These are phyloP conservation scores for Geosmithia morbida DNA, from an alignment of 2,329 filamentous ascomycete species.

Conservation along the genomic window DNA sequence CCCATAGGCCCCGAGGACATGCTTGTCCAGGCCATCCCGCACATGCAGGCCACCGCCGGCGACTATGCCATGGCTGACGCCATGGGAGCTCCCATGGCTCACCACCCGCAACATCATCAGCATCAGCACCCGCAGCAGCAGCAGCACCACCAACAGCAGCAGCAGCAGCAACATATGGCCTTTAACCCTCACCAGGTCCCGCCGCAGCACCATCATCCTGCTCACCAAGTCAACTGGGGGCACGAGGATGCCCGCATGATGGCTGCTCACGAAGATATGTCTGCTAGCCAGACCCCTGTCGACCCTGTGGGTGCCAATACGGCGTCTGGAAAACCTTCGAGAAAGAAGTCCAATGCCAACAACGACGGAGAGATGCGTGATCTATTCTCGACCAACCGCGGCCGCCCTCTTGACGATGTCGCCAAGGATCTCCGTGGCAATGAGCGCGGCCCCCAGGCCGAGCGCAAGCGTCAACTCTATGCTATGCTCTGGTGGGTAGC, in stretches of 20 bases:
- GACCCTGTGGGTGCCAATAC: conserved; percentile 16
- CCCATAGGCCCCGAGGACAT: conserved; percentile 44
- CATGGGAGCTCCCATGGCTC: conserved; percentile 22
- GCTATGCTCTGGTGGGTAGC: conserved; percentile 68
- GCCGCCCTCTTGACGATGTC: conserved; percentile 54
- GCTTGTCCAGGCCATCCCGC: conserved; percentile 41
- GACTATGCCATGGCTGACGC: conserved; percentile 28
- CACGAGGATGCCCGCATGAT: conserved; percentile 40
- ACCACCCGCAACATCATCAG: conserved; percentile 23
- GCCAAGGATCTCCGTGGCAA: conserved; percentile 65
- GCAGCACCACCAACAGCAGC: conserved; percentile 8
- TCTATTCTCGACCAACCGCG: conserved; percentile 54
- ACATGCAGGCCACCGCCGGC: conserved; percentile 36
- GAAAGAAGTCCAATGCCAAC: conserved; percentile 52
- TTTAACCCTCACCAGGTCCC: conserved; percentile 13
- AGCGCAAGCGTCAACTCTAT: conserved; percentile 74
- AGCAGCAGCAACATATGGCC: conserved; percentile 21
- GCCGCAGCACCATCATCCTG: background rate
- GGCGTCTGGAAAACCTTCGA: background rate
- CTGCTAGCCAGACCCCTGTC: background rate
- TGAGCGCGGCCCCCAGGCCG: conserved; percentile 66
- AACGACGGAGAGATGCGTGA: conserved; percentile 72
- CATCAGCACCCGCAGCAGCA: conserved; percentile 11
- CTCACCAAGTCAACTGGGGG: background rate
- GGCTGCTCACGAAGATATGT: conserved; percentile 9